A percentile compares a stretch with the other conserved stretches of the same genome.
phyloP scores from a whole-genome alignment of 2,329 filamentous ascomycete genomes.

The Monosporascus cannonballus region DNA sequence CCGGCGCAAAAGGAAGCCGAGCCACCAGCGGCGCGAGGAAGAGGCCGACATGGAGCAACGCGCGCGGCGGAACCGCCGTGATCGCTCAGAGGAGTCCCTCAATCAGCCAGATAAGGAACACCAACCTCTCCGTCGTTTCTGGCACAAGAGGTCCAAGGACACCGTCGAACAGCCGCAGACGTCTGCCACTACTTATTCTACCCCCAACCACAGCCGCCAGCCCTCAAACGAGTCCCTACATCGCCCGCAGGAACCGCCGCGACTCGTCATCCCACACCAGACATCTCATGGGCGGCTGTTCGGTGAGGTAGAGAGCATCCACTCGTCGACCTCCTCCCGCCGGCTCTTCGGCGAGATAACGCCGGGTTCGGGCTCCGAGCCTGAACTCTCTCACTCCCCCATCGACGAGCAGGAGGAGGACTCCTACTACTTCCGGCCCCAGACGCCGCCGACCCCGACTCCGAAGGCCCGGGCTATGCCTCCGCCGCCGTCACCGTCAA shows the following conservation, averaged over 20 bases:
- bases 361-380: conserved; percentile 18
- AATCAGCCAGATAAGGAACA: conserved; percentile 14
- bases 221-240: conserved; percentile 17
- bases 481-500: not conserved
- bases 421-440: conserved; percentile 26
- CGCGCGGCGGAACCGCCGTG: conserved; percentile 8
- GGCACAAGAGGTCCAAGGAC: conserved; percentile 20
- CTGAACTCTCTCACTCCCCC: conserved; percentile 25
- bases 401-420: conserved; percentile 19
- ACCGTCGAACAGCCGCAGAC: conserved; percentile 11
- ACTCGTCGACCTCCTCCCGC: conserved; percentile 17
- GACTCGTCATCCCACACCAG: conserved; percentile 16
- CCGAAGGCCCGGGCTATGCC: conserved; percentile 2
- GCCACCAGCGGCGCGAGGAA: conserved; percentile 19
- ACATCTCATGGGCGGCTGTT: conserved; percentile 20
- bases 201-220: conserved; percentile 12
- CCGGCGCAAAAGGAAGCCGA: conserved; percentile 23
- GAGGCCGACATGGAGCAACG: conserved; percentile 8
- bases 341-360: conserved; percentile 26
- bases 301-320: conserved; percentile 24
- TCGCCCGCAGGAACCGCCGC: conserved; percentile 12
- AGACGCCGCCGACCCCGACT: conserved; percentile 17
- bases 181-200: conserved; percentile 5
- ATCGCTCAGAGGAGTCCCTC: conserved; percentile 15
- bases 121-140: conserved; percentile 16